These are phyloP conservation scores for Linnemannia elongata DNA, from an alignment of 192 early-diverging fungal species.

Conservation along the genomic window DNA sequence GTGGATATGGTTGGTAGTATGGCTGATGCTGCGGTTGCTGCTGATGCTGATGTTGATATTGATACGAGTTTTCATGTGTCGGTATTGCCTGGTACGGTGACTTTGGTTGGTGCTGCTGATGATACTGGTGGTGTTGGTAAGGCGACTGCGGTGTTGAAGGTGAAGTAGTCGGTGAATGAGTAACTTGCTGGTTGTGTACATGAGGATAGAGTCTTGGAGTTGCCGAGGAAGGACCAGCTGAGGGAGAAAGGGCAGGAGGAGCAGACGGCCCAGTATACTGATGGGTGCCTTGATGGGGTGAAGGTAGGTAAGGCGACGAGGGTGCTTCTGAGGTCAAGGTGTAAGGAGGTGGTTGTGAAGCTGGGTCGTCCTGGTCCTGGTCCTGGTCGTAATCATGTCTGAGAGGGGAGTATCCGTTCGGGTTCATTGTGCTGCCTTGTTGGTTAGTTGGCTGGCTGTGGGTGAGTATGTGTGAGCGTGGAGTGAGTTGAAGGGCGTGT, in stretches of 20 bases:
- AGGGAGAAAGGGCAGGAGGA: not conserved
- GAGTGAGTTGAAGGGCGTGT: not conserved
- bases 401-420: not conserved
- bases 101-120: not conserved
- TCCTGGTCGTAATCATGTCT: not conserved
- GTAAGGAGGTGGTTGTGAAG: slow-evolving; percentile 17
- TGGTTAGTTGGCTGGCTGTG: not conserved
- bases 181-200: not conserved
- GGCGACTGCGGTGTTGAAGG: not conserved
- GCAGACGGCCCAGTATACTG: not conserved
- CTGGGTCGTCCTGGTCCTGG: not conserved
- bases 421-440: not conserved
- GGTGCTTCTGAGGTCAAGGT: not conserved
- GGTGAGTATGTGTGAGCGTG: not conserved
- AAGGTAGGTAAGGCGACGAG: not conserved
- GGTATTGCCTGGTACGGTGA: not conserved
- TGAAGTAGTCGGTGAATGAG: not conserved
- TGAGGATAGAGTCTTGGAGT: not conserved
- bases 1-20: not conserved
- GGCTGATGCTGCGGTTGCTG: too few relatives aligned
- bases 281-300: not conserved
- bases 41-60: not conserved
- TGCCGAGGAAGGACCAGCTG: not conserved
- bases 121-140: not conserved
- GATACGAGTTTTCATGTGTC: not conserved